Percentiles rank a stretch among this genome's conserved stretches.
phyloP scores from a whole-genome alignment of 78 protist genomes.

The Tieghemostelium lacteum region DNA sequence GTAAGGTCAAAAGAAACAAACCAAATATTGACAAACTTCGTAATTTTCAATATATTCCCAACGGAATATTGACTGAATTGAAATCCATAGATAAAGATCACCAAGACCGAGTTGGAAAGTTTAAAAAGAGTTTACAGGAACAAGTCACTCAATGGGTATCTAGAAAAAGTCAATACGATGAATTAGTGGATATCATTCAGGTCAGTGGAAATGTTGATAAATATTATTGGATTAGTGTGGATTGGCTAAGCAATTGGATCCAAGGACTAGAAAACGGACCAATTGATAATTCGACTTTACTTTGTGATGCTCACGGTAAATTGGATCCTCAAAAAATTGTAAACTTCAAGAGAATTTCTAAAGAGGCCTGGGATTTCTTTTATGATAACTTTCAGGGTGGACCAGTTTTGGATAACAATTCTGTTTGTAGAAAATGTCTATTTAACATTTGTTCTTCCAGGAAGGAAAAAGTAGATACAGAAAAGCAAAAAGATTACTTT shows the following conservation, averaged over 20 bases:
- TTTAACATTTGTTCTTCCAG: neutral
- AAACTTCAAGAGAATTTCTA: constrained; percentile 29
- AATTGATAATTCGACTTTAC: constrained; percentile 28
- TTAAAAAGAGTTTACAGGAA: neutral
- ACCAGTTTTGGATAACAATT: constrained; percentile 3
- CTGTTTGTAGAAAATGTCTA: constrained; percentile 37
- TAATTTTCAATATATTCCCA: neutral
- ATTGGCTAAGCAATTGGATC: constrained; percentile 32
- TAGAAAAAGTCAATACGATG: neutral
- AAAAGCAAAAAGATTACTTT: constrained; percentile 6
- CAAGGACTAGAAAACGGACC: constrained; percentile 15
- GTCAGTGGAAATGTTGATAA: neutral
- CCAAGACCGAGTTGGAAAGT: neutral
- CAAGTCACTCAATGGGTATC: neutral
- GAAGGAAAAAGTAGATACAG: neutral
- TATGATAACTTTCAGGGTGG: neutral
- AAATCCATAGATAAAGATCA: neutral
- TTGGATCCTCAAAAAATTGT: constrained; percentile 36
- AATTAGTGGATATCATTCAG: neutral
- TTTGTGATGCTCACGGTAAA: constrained; percentile 16
- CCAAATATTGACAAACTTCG: neutral
- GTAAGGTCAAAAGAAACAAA: constrained; percentile 35
- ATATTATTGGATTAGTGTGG: constrained; percentile 45
- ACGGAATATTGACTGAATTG: neutral
- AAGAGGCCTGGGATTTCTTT: neutral